Evolutionary conservation across 2,329 filamentous ascomycete genomes (phyloP), one percentile per base, ranked within the genome.

Genomic region (Harringtonia lauricola): DNA sequence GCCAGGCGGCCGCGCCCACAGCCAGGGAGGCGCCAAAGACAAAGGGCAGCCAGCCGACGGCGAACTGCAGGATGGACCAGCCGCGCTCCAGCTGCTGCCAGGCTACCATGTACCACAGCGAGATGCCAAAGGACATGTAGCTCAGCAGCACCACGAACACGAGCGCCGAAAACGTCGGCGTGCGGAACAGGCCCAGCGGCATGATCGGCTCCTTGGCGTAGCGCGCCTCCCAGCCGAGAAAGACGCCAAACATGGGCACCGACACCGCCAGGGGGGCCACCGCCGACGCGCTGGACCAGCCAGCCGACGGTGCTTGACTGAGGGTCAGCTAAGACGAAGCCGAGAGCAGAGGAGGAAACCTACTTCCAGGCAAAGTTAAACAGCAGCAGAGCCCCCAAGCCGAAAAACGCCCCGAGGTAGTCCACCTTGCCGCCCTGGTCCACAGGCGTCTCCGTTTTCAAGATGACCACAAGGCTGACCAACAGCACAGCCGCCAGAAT

Each of bases 1-100:
- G 54, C 59, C 62, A 72, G 0, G 66, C 68, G 1, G 62, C 65
- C 6, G 64, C 50, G 37, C 61, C 62, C 1, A 65, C 64, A 1
- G 62, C 64, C 0, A 57, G 49, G 0, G 57, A 55, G 17, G 61
- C 63, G 9, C 60, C 61, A 12, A 71, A 48, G 0, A 58, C 59
- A 35, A 71, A 65, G 0, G 70, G 67, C 1, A 62, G 59, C 52
- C 59, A 67, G 8, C 56, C 55, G 12, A 61, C 51, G 1, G 59
- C 62, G 29, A 64, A 60, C 14, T 64, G 51, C 3, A 73, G 54
- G 4, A 67, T 55, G 1, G 55, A 57, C 52, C 57, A 59, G 13
- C 62, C 52, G 13, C 69, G 64, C 4, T 72, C 51, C 9, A 64
- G 50, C 45, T 68, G 63, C 38, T 37, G 37, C 41, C 41, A 51